Base-by-base conservation (phyloP, 2,329 filamentous ascomycete genomes). In the Xylariaceae sp. region DNA sequence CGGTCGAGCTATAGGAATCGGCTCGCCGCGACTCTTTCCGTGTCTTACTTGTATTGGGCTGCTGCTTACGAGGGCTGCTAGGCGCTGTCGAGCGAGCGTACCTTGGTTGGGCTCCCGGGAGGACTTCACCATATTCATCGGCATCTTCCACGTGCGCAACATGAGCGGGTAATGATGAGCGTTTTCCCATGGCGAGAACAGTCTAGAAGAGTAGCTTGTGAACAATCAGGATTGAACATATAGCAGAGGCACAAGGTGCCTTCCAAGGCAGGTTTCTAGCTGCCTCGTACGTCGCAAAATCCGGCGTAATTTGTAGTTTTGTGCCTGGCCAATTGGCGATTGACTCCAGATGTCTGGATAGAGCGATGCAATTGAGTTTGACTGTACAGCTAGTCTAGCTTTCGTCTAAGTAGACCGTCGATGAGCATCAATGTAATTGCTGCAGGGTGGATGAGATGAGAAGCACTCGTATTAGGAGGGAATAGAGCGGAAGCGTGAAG, bases 21-120 rank as follows among this genome's bases (percentile, higher is more conserved):
- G 69, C 58, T 73, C 48, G 76, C 48, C 71, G 65, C 53, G 71
- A 70, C 37, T 79, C 67, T 59, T 69, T 77, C 59, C 80, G 77
- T 39, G 78, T 74, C 67, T 77, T 81, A 61, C 81, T 71, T 17
- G 78, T 83, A 68, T 84, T 85, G 66, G 82, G 77, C 28, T 75
- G 76, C 65, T 83, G 77, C 61, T 80, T 82, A 47, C 65, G 69
- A 47, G 69, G 67, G 8, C 79, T 78, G 62, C 76, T 78, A 26
- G 76, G 71, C n/a, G 74, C 77, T 49, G 76, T 71, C 26, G 80
- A 82, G 29, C 73, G 73, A 62, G 82, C 82, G 71, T 83, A 84
- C 56, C 64, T 59, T 9, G 73, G 71, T 59, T 68, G 69, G 17
- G 74, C 75, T 41, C 69, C 73, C 48, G 74, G 70, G 16, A 75